phyloP scores from a whole-genome alignment of 2,329 filamentous ascomycete genomes.

The Exophiala sp. region DNA sequence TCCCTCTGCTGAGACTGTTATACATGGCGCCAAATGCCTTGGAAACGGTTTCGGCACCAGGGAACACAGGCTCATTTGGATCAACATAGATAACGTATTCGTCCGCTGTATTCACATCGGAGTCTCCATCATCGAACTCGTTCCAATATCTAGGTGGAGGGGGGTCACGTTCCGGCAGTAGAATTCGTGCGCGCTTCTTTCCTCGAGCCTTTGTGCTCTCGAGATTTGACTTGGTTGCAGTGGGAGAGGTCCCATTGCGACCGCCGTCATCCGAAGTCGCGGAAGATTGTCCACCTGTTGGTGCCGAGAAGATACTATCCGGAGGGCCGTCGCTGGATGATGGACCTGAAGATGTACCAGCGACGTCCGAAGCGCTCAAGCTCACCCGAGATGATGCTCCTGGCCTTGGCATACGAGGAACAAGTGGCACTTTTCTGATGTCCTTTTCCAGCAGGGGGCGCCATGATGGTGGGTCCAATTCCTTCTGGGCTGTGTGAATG shows the following conservation, averaged over 20 bases:
- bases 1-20: slow-evolving; percentile 49
- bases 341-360: slow-evolving; percentile 28
- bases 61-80: slow-evolving; percentile 59
- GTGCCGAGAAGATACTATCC: slow-evolving; percentile 29
- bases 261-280: slow-evolving; percentile 30
- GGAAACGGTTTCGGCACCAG: slow-evolving; percentile 57
- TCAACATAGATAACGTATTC: slow-evolving; percentile 70
- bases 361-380: slow-evolving; percentile 6
- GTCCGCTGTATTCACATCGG: slow-evolving; percentile 51
- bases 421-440: slow-evolving; percentile 47
- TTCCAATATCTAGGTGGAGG: slow-evolving; percentile 60
- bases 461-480: slow-evolving; percentile 47
- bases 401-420: slow-evolving; percentile 5
- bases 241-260: background rate
- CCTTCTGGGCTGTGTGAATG: slow-evolving; percentile 44
- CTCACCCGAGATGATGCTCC: slow-evolving; percentile 6
- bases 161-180: slow-evolving; percentile 26
- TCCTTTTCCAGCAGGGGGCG: slow-evolving; percentile 44
- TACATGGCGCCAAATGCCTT: slow-evolving; percentile 48
- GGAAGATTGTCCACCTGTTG: slow-evolving; percentile 27
- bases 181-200: slow-evolving; percentile 24
- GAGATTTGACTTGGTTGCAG: background rate
- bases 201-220: background rate
- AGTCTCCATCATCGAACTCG: slow-evolving; percentile 75
- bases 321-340: slow-evolving; percentile 30